phyloP scores from a whole-genome alignment of 805 yeast species.

The Monosporozyma solicola region DNA sequence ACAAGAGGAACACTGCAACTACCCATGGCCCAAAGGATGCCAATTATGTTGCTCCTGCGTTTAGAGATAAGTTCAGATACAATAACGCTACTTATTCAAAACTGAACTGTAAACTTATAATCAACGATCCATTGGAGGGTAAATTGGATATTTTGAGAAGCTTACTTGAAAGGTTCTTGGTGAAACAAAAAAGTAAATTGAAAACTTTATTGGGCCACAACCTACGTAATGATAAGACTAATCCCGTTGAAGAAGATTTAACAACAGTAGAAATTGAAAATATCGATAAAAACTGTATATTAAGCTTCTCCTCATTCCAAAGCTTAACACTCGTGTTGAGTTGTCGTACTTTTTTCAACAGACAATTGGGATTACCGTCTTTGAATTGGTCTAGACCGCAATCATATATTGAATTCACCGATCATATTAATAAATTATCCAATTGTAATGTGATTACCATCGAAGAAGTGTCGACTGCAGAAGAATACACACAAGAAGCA shows the following conservation, averaged over 20 bases:
- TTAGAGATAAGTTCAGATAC: slow-evolving; percentile 4
- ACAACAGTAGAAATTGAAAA: background rate
- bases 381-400: slow-evolving; percentile 23
- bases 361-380: slow-evolving; percentile 5
- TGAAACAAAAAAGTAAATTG: background rate
- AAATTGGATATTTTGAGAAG: slow-evolving; percentile 1
- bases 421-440: slow-evolving; percentile 14
- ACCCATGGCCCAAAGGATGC: background rate
- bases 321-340: slow-evolving; percentile 17
- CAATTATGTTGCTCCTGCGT: slow-evolving; percentile 6
- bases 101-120: slow-evolving; percentile 4
- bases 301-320: slow-evolving; percentile 13
- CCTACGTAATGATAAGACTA: background rate
- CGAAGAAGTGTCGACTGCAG: slow-evolving; percentile 1
- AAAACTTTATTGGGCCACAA: background rate
- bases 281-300: slow-evolving; percentile 1
- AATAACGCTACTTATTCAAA: slow-evolving; percentile 7
- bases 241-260: background rate
- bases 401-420: slow-evolving; percentile 17
- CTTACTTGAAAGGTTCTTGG: slow-evolving; percentile 1
- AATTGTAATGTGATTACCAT: slow-evolving; percentile 14
- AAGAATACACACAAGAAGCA: background rate
- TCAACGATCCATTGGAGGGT: background rate
- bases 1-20: background rate
- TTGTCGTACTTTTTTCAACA: slow-evolving; percentile 17